Conservation (phyloP, 257 asterid genomes). For the Forsythia suspensa region DNA sequence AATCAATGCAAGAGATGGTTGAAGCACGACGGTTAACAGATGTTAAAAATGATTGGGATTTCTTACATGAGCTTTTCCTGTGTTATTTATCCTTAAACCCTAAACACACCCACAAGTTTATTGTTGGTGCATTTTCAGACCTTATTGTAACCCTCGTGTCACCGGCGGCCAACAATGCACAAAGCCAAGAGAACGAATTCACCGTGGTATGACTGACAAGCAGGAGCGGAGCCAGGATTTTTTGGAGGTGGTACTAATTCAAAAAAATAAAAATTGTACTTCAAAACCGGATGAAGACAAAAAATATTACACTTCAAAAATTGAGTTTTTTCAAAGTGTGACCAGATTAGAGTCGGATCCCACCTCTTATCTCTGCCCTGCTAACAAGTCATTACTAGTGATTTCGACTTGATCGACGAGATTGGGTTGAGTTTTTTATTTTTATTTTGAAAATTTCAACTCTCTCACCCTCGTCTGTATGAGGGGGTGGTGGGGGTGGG, state of each 20-base stretch:
- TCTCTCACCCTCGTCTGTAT: background rate
- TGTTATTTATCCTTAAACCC: slow-evolving; percentile 68
- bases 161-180: background rate
- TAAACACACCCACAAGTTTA: slow-evolving; percentile 64
- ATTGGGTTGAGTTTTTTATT: background rate
- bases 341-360: too few species aligned
- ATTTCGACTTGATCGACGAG: background rate
- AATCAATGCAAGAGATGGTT: slow-evolving; percentile 84
- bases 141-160: slow-evolving; percentile 52
- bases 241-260: too few species aligned
- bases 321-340: too few species aligned
- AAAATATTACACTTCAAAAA: too few species aligned
- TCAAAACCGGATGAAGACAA: too few species aligned
- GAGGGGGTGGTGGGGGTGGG: too few species aligned
- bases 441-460: background rate
- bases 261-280: too few species aligned
- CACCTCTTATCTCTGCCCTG: too few species aligned
- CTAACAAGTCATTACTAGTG: background rate
- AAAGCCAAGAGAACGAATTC: too few species aligned
- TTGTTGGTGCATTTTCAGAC: slow-evolving; percentile 71
- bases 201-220: too few species aligned
- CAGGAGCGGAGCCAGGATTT: too few species aligned
- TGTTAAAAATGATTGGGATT: slow-evolving; percentile 49
- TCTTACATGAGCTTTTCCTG: slow-evolving; percentile 64
- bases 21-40: slow-evolving; percentile 46